Base-by-base conservation (phyloP, 2,329 filamentous ascomycete species). In the Colletotrichum tofieldiae region DNA sequence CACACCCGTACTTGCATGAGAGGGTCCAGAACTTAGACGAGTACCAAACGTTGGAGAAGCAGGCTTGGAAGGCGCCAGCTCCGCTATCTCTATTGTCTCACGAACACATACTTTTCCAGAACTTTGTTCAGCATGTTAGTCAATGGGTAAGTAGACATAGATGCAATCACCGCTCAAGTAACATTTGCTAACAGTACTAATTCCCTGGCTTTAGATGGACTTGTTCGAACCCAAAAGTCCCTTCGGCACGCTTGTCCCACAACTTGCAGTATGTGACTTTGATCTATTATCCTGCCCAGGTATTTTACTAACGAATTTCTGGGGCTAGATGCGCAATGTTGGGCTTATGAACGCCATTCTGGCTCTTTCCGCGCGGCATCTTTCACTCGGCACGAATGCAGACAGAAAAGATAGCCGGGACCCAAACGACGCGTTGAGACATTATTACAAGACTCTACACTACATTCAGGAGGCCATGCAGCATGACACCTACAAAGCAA, bases 391-490 rank as follows among this genome's bases (percentile, higher is more conserved):
- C 18, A 41, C 49, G 4, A 9, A 29, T 0, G 1, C 29, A 3
- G 61, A 45, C 8, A 61, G 26, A 0, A 47, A 39, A 9, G 72
- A 72, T 2, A 78, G 77, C 6, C 78, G 78, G 2, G 75, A 85
- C 51, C 65, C 72, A 37, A 74, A 77, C 23, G 72, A 75, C 29
- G 75, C 75, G 49, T 70, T 78, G 14, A 86, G 86, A 69, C 92
- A 91, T 72, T 92, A 92, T 76, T 88, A 90, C 75, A 88, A 92
- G 76, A 91, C 89, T 0, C 80, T 92, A 0, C 87, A 90, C 60
- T 92, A 91, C 72, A 81, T 92, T 0, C 88, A 89, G 61, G 86
- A 87, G 45, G 89, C 90, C 0, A 86, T 92, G 80, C 84, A 87
- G 18, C 89, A 89, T 74, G 82, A 86, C 0, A 86, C 85, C 0